Conservation (phyloP, 768 basidiomycete genomes). For the Pleurotus citrinopileatus region DNA sequence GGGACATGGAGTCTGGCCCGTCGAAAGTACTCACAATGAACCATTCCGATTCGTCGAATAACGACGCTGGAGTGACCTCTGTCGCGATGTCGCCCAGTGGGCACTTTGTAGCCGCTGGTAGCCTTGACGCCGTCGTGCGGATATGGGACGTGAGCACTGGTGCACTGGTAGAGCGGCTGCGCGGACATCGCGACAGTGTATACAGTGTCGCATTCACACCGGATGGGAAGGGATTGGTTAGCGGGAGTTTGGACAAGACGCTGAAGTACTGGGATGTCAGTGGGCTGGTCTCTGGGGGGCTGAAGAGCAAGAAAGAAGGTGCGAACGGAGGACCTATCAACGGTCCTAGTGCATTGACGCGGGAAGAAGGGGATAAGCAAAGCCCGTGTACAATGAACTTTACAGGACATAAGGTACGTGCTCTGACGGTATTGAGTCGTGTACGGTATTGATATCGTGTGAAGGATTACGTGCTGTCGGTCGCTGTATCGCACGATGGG, state of each 20-base stretch:
- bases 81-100: slow-evolving; percentile 80
- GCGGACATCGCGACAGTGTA: slow-evolving; percentile 81
- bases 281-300: slow-evolving; percentile 19
- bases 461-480: slow-evolving; percentile 57
- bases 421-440: slow-evolving; percentile 23
- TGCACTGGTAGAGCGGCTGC: slow-evolving; percentile 60
- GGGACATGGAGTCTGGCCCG: slow-evolving; percentile 28
- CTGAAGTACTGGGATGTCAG: slow-evolving; percentile 78
- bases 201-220: slow-evolving; percentile 92
- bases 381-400: slow-evolving; percentile 65
- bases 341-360: slow-evolving; percentile 53
- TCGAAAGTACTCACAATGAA: slow-evolving; percentile 46
- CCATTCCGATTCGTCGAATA: slow-evolving; percentile 40
- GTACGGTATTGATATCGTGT: slow-evolving; percentile 35
- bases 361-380: slow-evolving; percentile 59
- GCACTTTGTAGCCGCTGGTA: slow-evolving; percentile 46
- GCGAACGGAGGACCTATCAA: slow-evolving; percentile 30
- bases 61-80: slow-evolving; percentile 65
- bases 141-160: slow-evolving; percentile 72
- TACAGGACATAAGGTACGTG: slow-evolving; percentile 77
- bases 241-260: slow-evolving; percentile 88
- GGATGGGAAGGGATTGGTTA: slow-evolving; percentile 87
- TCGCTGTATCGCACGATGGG: slow-evolving; percentile 73
- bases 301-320: slow-evolving; percentile 41
- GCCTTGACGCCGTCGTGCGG: slow-evolving; percentile 57